Evolutionary conservation across 306 rosid species (phyloP).

Genomic region (Coriaria nepalensis): DNA sequence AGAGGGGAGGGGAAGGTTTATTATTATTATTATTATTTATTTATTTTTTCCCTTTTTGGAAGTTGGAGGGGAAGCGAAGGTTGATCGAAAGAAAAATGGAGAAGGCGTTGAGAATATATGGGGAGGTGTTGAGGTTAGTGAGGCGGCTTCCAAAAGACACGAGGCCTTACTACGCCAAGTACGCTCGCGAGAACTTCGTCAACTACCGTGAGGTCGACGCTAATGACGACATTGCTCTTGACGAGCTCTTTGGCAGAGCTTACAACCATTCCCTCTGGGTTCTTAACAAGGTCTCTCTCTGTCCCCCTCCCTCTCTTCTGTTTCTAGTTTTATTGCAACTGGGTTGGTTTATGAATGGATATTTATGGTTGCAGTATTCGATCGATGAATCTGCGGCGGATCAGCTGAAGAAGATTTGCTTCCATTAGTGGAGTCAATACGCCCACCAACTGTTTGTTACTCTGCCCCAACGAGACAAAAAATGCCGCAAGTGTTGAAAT

Average conservation of each 20-base stretch:
- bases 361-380: neutral
- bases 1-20: too few species aligned
- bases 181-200: constrained; percentile 62
- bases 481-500: too few species aligned
- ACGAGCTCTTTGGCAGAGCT: constrained; percentile 39
- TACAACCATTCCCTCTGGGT: constrained; percentile 72
- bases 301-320: neutral
- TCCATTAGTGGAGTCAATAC: constrained; percentile 1
- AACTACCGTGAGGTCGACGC: constrained; percentile 34
- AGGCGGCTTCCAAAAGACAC: constrained; percentile 40
- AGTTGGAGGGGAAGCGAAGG: too few species aligned
- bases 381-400: constrained; percentile 41
- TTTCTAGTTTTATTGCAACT: too few species aligned
- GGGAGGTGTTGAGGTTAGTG: constrained; percentile 51
- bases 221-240: constrained; percentile 23
- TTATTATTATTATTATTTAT: too few species aligned
- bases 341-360: too few species aligned
- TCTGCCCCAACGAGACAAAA: constrained; percentile 8
- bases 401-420: constrained; percentile 41
- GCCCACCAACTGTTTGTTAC: constrained; percentile 31
- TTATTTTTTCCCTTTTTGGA: too few species aligned
- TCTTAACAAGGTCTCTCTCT: constrained; percentile 45
- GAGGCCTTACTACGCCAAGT: constrained; percentile 48
- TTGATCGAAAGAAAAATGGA: constrained; percentile 23
- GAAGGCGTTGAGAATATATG: constrained; percentile 59